Evolutionary conservation across 169 alveolate genomes (phyloP), one percentile per base, ranked within the genome.

Genomic region (Plasmodium inui): DNA sequence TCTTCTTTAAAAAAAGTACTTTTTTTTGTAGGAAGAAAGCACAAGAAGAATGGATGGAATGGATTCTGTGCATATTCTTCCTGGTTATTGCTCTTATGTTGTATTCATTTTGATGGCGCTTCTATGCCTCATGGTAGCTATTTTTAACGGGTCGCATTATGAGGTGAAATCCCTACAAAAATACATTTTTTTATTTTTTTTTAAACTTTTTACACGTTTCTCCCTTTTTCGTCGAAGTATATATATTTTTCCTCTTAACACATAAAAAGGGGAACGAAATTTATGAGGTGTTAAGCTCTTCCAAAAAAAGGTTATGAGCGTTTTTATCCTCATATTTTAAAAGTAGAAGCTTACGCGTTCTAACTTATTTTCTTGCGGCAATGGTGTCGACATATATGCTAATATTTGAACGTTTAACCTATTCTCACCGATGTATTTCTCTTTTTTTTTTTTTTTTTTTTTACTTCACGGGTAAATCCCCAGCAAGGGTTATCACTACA

Each of bases 1-100:
- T 67, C 19, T 67, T 67, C 37, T 26, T 22, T 67, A 67, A 26
- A 22, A 67, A 67, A 19, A 67, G 12, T 26, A 67, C 37, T n/a
- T 67, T 67, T 61, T 61, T 67, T 19, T 12, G 37, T 67, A 67
- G 76, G 76, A 67, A 67, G 37, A 67, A 28, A 67, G 41, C 34
- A 67, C n/a, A 67, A 22, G 41, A 67, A 67, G 22, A 67, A 67
- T 67, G 76, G 19, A 19, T 67, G n/a, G 32, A 67, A 67, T 67
- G n/a, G 76, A 67, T 19, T 67, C 76, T 67, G 76, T 67, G 76
- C 76, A 67, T 67, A 19, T 67, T 26, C n/a, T 67, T 67, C n/a
- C 76, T 50, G 26, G 22, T 50, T 50, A 50, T 50, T 50, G 61
- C 61, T 50, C 61, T 17, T 17, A 50, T 50, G 61, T 50, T 50